Conservation (phyloP, 768 basidiomycete species). For the Collybia sp. region DNA sequence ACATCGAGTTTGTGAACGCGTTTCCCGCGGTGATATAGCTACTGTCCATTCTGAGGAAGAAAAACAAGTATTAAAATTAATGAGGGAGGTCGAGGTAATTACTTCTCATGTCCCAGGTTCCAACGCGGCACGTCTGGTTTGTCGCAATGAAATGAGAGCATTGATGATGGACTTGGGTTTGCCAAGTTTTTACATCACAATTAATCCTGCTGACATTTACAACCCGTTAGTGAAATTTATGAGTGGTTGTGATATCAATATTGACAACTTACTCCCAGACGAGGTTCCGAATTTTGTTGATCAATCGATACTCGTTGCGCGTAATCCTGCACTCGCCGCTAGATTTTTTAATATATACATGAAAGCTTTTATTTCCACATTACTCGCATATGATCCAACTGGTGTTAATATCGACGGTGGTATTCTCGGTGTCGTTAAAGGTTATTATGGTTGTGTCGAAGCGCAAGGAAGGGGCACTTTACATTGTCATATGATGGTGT, state of each 20-base stretch:
- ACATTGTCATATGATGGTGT: constrained; percentile 28
- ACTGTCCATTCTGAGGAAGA: constrained; percentile 4
- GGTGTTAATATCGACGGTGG: constrained; percentile 1
- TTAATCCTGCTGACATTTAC: constrained; percentile 38
- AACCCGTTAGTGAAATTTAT: constrained; percentile 36
- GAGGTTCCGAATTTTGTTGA: constrained; percentile 21
- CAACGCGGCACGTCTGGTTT: constrained; percentile 14
- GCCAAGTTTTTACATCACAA: constrained; percentile 37
- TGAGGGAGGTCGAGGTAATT: constrained; percentile 15
- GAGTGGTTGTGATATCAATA: constrained; percentile 26
- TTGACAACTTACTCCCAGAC: constrained; percentile 22
- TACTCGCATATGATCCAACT: constrained; percentile 17
- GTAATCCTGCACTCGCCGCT: constrained; percentile 32
- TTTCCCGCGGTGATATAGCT: background rate
- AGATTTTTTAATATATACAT: constrained; percentile 38
- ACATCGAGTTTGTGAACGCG: constrained; percentile 20
- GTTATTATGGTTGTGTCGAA: constrained; percentile 26
- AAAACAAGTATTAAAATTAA: constrained; percentile 6
- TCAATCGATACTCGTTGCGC: constrained; percentile 27
- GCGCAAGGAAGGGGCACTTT: constrained; percentile 27
- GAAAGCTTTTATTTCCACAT: constrained; percentile 22
- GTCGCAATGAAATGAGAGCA: constrained; percentile 32
- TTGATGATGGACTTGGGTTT: constrained; percentile 28
- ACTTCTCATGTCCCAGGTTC: constrained; percentile 23
- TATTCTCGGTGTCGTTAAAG: constrained; percentile 11